Conservation (phyloP, 1,284 basidiomycete genomes). For the Ceratorhiza oryzae-sativae region DNA sequence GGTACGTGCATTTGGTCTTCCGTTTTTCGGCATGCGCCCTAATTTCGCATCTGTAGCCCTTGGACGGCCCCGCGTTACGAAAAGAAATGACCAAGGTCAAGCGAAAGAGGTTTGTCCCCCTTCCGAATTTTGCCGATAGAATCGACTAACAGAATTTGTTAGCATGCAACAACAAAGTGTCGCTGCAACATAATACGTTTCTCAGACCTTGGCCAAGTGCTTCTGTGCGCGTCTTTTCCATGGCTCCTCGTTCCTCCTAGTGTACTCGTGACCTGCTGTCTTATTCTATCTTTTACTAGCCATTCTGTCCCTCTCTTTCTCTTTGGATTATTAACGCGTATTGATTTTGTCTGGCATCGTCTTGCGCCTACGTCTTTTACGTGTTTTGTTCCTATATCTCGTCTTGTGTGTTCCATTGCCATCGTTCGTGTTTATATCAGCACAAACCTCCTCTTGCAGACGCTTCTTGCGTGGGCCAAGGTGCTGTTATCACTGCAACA, state of each 20-base stretch:
- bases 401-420: slow-evolving; percentile 32
- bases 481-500: not conserved
- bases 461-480: not conserved
- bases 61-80: slow-evolving; percentile 93
- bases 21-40: not conserved
- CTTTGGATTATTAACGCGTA: slow-evolving; percentile 34
- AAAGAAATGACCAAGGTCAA: slow-evolving; percentile 99
- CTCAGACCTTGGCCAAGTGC: not conserved
- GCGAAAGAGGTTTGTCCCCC: slow-evolving; percentile 80
- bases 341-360: slow-evolving; percentile 29
- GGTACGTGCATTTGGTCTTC: slow-evolving; percentile 39
- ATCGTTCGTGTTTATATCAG: slow-evolving; percentile 38
- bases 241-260: slow-evolving; percentile 16
- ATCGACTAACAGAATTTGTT: not conserved
- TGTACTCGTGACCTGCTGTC: slow-evolving; percentile 26
- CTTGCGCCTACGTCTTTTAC: slow-evolving; percentile 34
- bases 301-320: slow-evolving; percentile 21
- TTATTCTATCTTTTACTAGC: slow-evolving; percentile 31
- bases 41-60: slow-evolving; percentile 56
- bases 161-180: slow-evolving; percentile 31
- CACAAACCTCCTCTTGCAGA: slow-evolving; percentile 22
- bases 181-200: slow-evolving; percentile 9
- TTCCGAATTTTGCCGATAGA: not conserved
- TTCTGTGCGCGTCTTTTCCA: slow-evolving; percentile 9
- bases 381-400: slow-evolving; percentile 34